Evolutionary conservation across 345 rosid species (phyloP), one percentile per base, ranked within the genome.

Genomic region (Eucalyptus decipiens): DNA sequence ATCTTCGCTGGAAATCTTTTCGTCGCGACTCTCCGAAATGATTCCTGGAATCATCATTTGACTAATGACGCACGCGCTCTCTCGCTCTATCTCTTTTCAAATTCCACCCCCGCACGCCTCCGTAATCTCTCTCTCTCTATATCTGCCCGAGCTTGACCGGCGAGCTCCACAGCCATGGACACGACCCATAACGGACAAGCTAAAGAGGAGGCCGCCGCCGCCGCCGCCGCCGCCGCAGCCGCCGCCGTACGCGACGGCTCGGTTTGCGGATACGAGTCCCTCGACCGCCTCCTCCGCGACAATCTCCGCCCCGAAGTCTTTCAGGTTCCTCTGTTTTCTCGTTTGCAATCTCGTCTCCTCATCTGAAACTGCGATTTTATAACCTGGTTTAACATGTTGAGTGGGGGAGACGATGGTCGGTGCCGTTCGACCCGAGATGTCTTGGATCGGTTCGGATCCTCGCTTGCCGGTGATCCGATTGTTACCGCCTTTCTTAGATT

Each of bases 281-380:
- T 97, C 65, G 93, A 95, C 76, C 94, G 91, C 69, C 98, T 97
- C 91, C 92, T 97, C 43, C 91, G 94, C 16, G 88, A 91, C 19
- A 97, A 97, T 93, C 99, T 97, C 91, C 89, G 94, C 86, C 99
- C 98, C 86, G 95, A 96, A 85, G 89, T 96, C 88, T 97, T 91
- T 89, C 95, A 94, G 99, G 99, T 95, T 88, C 69, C 88, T 9
- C 88, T 48, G 51, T 13, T 48, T 48, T 49, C 50, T 62, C 34
- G 34, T 62, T 62, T 30, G 69, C 69, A 28, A 28, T 62, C 69
- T 62, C 0, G 69, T 30, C 40, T 32, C 80, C 80, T 67, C 40
- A 15, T 32, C 37, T 65, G 19, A 7, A 65, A 6, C 34, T 65
- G 37, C n/a, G 72, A 65, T n/a, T n/a, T 30, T 37, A 4, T 13